These are phyloP conservation scores for Rhynchosporium agropyri DNA, from an alignment of 2,329 filamentous ascomycete species.

Conservation along the genomic window DNA sequence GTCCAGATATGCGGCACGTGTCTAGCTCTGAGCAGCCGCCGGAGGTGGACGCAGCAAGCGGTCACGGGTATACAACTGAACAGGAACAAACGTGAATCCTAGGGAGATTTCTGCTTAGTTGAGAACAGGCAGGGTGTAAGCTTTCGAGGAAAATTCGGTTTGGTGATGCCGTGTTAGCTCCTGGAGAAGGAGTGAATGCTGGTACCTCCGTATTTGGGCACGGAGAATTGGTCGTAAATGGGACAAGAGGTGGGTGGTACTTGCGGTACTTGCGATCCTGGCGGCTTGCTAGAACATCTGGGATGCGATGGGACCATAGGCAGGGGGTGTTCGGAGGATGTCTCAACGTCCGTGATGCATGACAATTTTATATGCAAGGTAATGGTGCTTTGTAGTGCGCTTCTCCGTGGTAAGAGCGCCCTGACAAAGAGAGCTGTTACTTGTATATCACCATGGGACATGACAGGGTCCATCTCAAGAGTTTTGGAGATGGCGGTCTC, in stretches of 20 bases:
- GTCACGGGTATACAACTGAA: conserved; percentile 13
- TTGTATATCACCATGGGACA: conserved; percentile 8
- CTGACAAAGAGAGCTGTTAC: conserved; percentile 11
- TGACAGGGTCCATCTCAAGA: conserved; percentile 16
- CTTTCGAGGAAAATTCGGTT: conserved; percentile 26
- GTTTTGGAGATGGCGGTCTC: conserved; percentile 27
- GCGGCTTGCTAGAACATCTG: conserved; percentile 18
- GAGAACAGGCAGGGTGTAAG: not conserved
- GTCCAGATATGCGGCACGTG: conserved; percentile 35
- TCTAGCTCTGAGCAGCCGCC: conserved; percentile 25
- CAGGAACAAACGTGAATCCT: not conserved
- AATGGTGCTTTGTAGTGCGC: conserved; percentile 26
- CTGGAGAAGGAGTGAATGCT: conserved; percentile 18
- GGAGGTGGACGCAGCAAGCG: conserved; percentile 16
- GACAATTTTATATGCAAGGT: conserved; percentile 34
- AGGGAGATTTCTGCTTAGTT: not conserved
- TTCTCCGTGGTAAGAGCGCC: conserved; percentile 19
- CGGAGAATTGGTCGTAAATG: conserved; percentile 27
- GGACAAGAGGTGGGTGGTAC: conserved; percentile 36
- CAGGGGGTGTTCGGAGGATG: conserved; percentile 29
- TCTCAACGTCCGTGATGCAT: conserved; percentile 29
- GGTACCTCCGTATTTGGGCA: conserved; percentile 21
- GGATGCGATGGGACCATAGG: conserved; percentile 24
- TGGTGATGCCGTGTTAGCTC: conserved; percentile 29
- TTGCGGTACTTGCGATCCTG: conserved; percentile 37